phyloP scores from a whole-genome alignment of 2,329 filamentous ascomycete species.

The Penicillium sp. region DNA sequence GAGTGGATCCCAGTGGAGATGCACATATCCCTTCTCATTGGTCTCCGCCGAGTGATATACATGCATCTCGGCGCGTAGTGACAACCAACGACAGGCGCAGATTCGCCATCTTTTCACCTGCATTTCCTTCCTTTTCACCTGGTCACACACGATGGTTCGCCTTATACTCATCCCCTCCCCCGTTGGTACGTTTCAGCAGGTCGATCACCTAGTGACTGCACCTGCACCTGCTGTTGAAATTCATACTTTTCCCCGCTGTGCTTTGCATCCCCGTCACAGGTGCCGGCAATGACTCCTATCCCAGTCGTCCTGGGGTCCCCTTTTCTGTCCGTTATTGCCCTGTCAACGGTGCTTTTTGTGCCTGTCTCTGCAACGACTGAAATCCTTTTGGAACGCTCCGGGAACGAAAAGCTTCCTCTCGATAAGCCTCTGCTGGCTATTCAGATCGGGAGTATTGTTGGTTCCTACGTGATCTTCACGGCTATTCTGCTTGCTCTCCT shows the following conservation, averaged over 20 bases:
- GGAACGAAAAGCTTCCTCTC: conserved; percentile 37
- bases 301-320: conserved; percentile 43
- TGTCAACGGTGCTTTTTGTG: conserved; percentile 40
- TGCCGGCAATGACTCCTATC: conserved; percentile 17
- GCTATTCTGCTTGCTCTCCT: conserved; percentile 65
- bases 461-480: conserved; percentile 72
- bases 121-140: conserved; percentile 20
- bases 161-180: conserved; percentile 16
- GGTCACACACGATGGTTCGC: conserved; percentile 26
- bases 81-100: conserved; percentile 22
- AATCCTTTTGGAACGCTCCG: conserved; percentile 47
- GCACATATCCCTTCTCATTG: conserved; percentile 13
- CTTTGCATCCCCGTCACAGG: conserved; percentile 8
- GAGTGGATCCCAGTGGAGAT: not conserved
- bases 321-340: conserved; percentile 47
- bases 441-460: conserved; percentile 77
- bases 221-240: conserved; percentile 15
- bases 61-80: conserved; percentile 28
- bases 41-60: conserved; percentile 17
- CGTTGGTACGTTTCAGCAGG: conserved; percentile 10
- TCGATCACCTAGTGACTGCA: conserved; percentile 17
- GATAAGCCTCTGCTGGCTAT: conserved; percentile 64
- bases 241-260: conserved; percentile 9
- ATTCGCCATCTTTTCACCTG: conserved; percentile 6
- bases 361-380: conserved; percentile 10